phyloP scores from a whole-genome alignment of 2,329 filamentous ascomycete genomes.

The Karstenula rhodostoma region DNA sequence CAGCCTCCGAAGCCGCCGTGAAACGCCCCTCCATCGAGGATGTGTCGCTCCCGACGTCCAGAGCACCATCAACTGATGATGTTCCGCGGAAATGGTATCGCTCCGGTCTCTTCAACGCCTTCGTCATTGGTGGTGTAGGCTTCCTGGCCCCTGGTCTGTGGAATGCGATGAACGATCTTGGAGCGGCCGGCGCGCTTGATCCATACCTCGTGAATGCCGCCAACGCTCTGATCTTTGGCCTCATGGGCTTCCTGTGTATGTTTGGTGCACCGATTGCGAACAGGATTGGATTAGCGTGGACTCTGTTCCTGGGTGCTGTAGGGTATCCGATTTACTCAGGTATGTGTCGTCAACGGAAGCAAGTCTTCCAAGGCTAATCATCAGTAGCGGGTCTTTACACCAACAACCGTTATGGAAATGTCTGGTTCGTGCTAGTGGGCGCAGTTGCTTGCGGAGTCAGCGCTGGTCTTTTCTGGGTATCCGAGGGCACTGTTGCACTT shows the following conservation, averaged over 20 bases:
- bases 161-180: constrained; percentile 29
- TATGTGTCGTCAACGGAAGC: constrained; percentile 14
- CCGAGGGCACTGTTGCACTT: constrained; percentile 23
- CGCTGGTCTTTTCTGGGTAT: constrained; percentile 26
- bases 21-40: constrained; percentile 15
- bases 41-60: constrained; percentile 10
- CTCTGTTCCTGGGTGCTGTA: constrained; percentile 55
- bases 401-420: constrained; percentile 61
- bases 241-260: constrained; percentile 58
- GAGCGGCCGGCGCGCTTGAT: constrained; percentile 25
- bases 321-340: constrained; percentile 58
- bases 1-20: neutral
- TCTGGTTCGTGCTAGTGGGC: constrained; percentile 61
- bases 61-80: constrained; percentile 16
- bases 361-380: neutral
- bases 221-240: constrained; percentile 60
- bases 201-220: constrained; percentile 28
- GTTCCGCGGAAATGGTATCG: constrained; percentile 55
- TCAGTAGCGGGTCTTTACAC: constrained; percentile 56
- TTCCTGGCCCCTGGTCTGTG: constrained; percentile 29
- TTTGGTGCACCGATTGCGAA: constrained; percentile 60
- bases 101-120: constrained; percentile 26
- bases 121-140: constrained; percentile 24
- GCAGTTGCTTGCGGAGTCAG: constrained; percentile 53
- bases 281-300: constrained; percentile 58